A percentile compares a stretch with the other conserved stretches of the same genome.
These are phyloP conservation scores for Podaxis sp. DNA, from an alignment of 768 basidiomycete genomes.

Conservation along the genomic window DNA sequence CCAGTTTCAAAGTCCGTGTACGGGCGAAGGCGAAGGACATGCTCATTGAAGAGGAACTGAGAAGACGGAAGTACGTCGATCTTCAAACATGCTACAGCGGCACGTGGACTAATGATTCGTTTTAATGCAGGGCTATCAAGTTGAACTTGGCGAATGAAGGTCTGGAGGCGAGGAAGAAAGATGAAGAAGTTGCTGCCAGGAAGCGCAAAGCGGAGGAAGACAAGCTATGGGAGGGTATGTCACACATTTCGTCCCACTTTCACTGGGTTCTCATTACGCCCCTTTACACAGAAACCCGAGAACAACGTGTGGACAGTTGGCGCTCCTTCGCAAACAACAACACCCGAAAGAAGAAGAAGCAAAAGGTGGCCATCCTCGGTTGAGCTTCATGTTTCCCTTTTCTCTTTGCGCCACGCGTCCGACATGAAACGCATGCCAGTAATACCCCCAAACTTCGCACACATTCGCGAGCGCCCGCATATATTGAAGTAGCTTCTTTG, in stretches of 20 bases:
- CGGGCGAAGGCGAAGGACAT: conserved; percentile 75
- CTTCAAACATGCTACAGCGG: not conserved
- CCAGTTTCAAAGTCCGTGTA: conserved; percentile 65
- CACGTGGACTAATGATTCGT: conserved; percentile 6
- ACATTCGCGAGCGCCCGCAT: not conserved
- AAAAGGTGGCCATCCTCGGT: conserved; percentile 63
- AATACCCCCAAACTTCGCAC: conserved; percentile 10
- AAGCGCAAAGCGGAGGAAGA: conserved; percentile 91
- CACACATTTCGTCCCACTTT: not conserved
- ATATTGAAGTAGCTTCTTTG: conserved; percentile 2
- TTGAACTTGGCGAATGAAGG: conserved; percentile 92
- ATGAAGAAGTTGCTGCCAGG: conserved; percentile 70
- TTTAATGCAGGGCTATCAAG: conserved; percentile 64
- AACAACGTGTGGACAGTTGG: conserved; percentile 84
- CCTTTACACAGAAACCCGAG: conserved; percentile 54
- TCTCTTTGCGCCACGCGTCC: conserved; percentile 8
- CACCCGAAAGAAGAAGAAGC: conserved; percentile 82
- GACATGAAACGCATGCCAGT: not conserved
- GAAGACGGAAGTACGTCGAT: conserved; percentile 68
- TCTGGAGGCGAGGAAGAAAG: conserved; percentile 88
- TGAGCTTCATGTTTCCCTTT: conserved; percentile 27
- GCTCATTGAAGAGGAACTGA: conserved; percentile 85
- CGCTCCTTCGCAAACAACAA: conserved; percentile 59
- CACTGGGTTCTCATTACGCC: not conserved
- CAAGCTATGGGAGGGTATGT: conserved; percentile 81